Conservation (phyloP, 2,329 filamentous ascomycete genomes). For the Stagonosporopsis cucurbitacearum region DNA sequence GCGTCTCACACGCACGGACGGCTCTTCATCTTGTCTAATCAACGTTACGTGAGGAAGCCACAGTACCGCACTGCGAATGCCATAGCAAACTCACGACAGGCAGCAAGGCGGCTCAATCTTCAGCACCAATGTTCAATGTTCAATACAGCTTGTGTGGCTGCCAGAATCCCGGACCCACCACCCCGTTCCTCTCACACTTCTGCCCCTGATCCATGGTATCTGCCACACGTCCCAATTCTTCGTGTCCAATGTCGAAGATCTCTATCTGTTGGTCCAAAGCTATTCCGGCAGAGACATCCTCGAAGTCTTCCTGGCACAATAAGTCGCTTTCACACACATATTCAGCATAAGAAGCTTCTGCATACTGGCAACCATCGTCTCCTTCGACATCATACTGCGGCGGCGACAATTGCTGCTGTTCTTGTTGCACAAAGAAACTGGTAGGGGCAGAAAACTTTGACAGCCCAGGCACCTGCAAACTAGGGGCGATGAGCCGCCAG, state of each 20-base stretch:
- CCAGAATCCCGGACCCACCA: conserved; percentile 51
- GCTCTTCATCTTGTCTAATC: conserved; percentile 2
- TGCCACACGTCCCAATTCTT: neutral
- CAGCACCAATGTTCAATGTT: conserved; percentile 15
- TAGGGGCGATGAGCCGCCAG: conserved; percentile 19
- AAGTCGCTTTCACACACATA: neutral
- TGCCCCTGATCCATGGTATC: conserved; percentile 7
- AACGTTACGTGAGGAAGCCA: conserved; percentile 11
- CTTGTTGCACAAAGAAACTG: conserved; percentile 40
- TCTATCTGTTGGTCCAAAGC: neutral
- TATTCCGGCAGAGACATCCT: neutral
- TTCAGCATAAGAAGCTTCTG: neutral
- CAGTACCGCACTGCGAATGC: neutral
- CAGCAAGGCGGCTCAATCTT: neutral
- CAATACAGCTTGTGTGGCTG: conserved; percentile 55
- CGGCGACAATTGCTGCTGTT: conserved; percentile 19
- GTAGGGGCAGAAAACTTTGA: conserved; percentile 22
- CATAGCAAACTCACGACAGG: neutral
- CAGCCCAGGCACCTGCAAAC: conserved; percentile 8
- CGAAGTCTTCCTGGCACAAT: neutral
- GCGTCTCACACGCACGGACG: conserved; percentile 15
- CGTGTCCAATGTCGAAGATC: neutral
- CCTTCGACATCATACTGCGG: neutral
- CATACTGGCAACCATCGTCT: neutral
- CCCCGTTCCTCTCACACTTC: conserved; percentile 9